Evolutionary conservation across 257 asterid species (phyloP).

Genomic region (Przewalskia tangutica): DNA sequence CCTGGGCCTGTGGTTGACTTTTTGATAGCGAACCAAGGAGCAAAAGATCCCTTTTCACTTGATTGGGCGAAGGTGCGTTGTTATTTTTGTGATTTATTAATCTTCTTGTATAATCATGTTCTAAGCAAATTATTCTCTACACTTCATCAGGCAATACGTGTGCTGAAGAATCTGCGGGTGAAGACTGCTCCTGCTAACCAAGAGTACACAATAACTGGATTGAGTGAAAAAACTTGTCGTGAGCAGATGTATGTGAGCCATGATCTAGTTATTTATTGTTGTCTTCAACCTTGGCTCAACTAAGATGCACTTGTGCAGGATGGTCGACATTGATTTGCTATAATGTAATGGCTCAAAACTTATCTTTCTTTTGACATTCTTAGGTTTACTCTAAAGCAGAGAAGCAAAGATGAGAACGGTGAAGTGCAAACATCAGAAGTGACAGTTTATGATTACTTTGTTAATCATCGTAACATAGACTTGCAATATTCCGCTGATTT

Average conservation of each 20-base stretch:
- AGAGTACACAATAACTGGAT: constrained; percentile 73
- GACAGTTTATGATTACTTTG: constrained; percentile 84
- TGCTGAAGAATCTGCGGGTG: too few relatives aligned
- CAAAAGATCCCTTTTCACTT: constrained; percentile 55
- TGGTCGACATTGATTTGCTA: neutral
- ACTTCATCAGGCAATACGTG: constrained; percentile 48
- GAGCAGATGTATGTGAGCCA: constrained; percentile 44
- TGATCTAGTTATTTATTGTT: neutral
- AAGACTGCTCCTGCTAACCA: too few relatives aligned
- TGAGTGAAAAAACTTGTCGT: constrained; percentile 65
- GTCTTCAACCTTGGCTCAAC: neutral
- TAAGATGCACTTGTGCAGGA: neutral
- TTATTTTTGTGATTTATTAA: neutral
- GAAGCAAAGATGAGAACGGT: constrained; percentile 35
- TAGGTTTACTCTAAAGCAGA: constrained; percentile 68
- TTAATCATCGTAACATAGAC: constrained; percentile 58
- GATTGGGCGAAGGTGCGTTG: constrained; percentile 71
- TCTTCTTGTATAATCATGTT: neutral
- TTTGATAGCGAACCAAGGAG: constrained; percentile 66
- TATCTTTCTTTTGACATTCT: constrained; percentile 1
- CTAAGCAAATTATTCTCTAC: neutral
- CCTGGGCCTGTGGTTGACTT: constrained; percentile 78
- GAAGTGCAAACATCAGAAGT: constrained; percentile 49
- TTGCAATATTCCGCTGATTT: constrained; percentile 73
- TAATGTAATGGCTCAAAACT: neutral